Conservation (phyloP, 129 eudicot species). For the Tanacetum coccineum region DNA sequence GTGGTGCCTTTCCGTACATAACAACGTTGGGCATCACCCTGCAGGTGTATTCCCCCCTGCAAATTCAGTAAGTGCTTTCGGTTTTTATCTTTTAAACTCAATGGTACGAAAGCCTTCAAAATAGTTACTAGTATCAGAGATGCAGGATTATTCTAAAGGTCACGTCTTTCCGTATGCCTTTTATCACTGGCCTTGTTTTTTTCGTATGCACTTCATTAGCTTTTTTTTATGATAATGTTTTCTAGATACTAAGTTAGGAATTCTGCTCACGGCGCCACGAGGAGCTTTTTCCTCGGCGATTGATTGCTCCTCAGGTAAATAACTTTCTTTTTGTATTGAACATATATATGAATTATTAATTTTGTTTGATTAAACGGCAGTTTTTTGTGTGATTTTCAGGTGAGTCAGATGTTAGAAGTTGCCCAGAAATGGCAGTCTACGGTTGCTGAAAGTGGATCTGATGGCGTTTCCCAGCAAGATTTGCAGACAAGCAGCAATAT, state of each 20-base stretch:
- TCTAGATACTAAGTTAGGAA: constrained; percentile 77
- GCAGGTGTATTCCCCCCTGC: constrained; percentile 77
- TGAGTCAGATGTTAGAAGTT: constrained; percentile 73
- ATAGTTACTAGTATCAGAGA: constrained; percentile 5
- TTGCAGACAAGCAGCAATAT: constrained; percentile 69
- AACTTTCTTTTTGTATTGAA: background rate
- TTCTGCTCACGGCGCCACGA: constrained; percentile 86
- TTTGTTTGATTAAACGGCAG: background rate
- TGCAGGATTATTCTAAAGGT: background rate
- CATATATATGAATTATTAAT: background rate
- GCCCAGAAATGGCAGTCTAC: constrained; percentile 84
- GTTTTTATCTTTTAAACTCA: background rate
- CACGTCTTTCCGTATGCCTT: constrained; percentile 1
- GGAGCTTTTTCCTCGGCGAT: constrained; percentile 77
- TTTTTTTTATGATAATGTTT: background rate
- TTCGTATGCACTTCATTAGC: background rate
- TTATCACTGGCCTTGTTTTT: background rate
- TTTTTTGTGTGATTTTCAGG: constrained; percentile 34
- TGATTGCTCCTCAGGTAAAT: constrained; percentile 75
- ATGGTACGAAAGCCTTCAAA: background rate
- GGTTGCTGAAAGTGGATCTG: constrained; percentile 67
- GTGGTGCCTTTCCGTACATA: constrained; percentile 77
- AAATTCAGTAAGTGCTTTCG: constrained; percentile 42
- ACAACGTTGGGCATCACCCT: constrained; percentile 71
- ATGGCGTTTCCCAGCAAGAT: constrained; percentile 67